Evolutionary conservation across 768 basidiomycete genomes (phyloP).

Genomic region (Cytidiella melzeri): DNA sequence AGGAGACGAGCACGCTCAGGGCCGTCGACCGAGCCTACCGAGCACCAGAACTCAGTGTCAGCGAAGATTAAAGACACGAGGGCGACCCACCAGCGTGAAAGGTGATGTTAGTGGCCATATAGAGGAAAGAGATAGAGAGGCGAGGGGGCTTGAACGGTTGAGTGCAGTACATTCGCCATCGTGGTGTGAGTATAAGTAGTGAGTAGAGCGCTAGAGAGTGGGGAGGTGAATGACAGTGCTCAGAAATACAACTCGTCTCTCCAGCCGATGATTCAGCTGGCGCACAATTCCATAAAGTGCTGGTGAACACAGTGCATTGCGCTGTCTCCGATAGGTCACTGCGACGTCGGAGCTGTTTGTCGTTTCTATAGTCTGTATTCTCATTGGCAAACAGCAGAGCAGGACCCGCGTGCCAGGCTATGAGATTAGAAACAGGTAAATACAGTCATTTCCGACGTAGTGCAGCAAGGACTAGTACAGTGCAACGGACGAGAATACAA

Average conservation of each 20-base stretch:
- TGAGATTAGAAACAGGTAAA: too few relatives aligned
- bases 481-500: neutral
- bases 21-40: slow-evolving; percentile 61
- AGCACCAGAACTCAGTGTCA: neutral
- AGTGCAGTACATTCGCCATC: slow-evolving; percentile 11
- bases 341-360: neutral
- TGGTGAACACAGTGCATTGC: neutral
- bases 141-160: neutral
- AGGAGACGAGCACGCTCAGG: slow-evolving; percentile 64
- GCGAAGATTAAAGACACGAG: neutral
- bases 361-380: neutral
- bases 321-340: neutral
- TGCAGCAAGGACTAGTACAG: neutral
- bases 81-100: slow-evolving; percentile 55
- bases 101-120: slow-evolving; percentile 43
- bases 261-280: neutral
- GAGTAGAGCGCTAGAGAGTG: slow-evolving; percentile 8
- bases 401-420: neutral
- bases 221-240: neutral
- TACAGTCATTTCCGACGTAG: neutral
- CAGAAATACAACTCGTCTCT: neutral
- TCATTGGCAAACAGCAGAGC: neutral
- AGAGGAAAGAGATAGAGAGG: neutral
- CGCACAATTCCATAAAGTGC: neutral
- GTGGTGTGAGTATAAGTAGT: slow-evolving; percentile 20